These are phyloP conservation scores for Lophium mytilinum DNA, from an alignment of 495 filamentous ascomycete genomes.

Conservation along the genomic window DNA sequence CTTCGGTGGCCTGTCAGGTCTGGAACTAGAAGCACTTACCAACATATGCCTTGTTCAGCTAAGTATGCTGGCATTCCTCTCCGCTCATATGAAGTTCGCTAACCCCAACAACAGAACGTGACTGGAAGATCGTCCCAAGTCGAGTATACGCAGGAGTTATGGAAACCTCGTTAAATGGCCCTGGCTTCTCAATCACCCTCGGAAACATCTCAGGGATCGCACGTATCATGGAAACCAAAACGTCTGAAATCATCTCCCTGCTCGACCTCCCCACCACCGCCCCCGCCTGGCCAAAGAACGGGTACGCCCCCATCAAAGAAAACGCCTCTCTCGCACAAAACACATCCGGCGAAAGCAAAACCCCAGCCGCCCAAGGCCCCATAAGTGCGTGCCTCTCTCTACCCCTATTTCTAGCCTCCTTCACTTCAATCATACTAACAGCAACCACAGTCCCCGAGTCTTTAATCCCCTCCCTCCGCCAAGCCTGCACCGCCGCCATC, in stretches of 20 bases:
- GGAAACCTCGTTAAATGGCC: conserved; percentile 55
- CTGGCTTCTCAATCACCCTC: conserved; percentile 53
- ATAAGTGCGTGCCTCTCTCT: too few species aligned
- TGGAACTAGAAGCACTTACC: conserved; percentile 51
- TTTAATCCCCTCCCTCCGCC: conserved; percentile 44
- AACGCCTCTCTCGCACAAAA: neutral
- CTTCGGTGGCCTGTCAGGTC: conserved; percentile 53
- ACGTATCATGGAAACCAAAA: conserved; percentile 36
- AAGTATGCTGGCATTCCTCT: conserved; percentile 26
- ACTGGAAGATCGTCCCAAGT: conserved; percentile 36
- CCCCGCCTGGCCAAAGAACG: conserved; percentile 38
- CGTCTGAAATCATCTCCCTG: conserved; percentile 44
- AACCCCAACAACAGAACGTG: conserved; percentile 33
- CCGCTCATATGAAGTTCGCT: neutral
- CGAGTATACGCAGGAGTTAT: conserved; percentile 41
- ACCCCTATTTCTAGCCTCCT: too few species aligned
- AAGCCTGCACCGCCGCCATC: conserved; percentile 44
- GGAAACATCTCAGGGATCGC: conserved; percentile 45
- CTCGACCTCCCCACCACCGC: conserved; percentile 49
- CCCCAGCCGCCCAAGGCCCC: too few species aligned
- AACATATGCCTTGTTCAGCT: conserved; percentile 46
- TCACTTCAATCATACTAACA: neutral
- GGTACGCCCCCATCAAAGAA: conserved; percentile 20
- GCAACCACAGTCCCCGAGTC: neutral
- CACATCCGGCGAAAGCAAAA: too few species aligned